Evolutionary conservation across 2,329 filamentous ascomycete genomes (phyloP), one percentile per base, ranked within the genome.

Genomic region (Huntiella decipiens): DNA sequence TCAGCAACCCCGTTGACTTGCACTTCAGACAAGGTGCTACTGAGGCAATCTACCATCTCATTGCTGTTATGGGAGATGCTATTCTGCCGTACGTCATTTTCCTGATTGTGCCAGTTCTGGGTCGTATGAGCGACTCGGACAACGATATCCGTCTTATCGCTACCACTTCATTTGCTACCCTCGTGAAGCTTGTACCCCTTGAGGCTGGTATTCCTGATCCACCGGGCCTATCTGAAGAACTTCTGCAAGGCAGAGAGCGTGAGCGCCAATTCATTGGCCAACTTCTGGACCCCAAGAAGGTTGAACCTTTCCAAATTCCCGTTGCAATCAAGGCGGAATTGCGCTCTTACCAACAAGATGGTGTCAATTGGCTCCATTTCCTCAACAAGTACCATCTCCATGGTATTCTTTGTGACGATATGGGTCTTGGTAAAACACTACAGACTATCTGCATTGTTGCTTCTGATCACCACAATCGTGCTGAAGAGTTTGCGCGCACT

Each of bases 11-110:
- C 1, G 63, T 92, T 50, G 88, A 98, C 56, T 71, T 95, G 28
- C 79, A 84, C 57, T 82, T 80, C 63, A 79, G 91, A 35, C 91
- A 98, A 64, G 91, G 91, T 51, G 86, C 85, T 4, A 91, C 93
- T 48, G 91, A 98, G 62, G 85, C 78, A 54, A 82, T 98, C 50
- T 98, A 98, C 58, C 91, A 98, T 61, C 67, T 98, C 49, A 98
- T 98, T 52, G 84, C 92, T 50, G 87, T 95, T 44, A 98, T 98
- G 91, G 91, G 93, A 51, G 91, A 96, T 58, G 74, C 76, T 34
- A 98, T 98, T 48, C 64, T 98, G 28, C 91, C 92, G 3, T 98
- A 98, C 56, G 91, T 98, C 52, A 95, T 98, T 56, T 98, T 98
- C 74, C 74, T 98, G 53, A 92, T 98, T 49, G 92, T 96, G 10